phyloP scores from a whole-genome alignment of 2,329 filamentous ascomycete species.

The Plenodomus biglobosus region DNA sequence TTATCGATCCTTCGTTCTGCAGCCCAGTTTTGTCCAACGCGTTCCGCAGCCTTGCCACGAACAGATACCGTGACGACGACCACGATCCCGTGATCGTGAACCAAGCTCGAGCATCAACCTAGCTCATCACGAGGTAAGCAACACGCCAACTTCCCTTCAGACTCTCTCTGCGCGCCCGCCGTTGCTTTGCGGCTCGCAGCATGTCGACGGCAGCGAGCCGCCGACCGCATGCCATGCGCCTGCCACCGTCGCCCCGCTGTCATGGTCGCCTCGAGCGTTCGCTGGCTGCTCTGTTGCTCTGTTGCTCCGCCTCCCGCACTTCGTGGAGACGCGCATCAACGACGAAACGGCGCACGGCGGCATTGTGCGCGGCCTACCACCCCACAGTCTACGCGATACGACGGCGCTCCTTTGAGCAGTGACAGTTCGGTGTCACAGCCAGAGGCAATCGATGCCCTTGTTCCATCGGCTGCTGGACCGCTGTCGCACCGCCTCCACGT shows the following conservation, averaged over 20 bases:
- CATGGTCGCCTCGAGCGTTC: conserved; percentile 16
- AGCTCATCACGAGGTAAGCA: neutral
- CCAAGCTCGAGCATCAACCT: conserved; percentile 1
- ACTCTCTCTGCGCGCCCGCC: neutral
- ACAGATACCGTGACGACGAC: neutral
- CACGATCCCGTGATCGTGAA: neutral
- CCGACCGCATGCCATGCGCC: conserved; percentile 9
- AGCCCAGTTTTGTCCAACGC: neutral
- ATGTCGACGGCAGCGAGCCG: neutral
- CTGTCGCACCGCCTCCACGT: conserved; percentile 31
- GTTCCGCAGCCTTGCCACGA: neutral
- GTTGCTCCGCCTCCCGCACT: conserved; percentile 25
- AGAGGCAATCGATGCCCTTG: conserved; percentile 33
- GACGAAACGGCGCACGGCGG: conserved; percentile 35
- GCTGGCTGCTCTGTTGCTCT: conserved; percentile 21
- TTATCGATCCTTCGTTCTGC: neutral
- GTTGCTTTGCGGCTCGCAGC: neutral
- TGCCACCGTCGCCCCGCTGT: conserved; percentile 11
- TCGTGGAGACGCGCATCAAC: conserved; percentile 30
- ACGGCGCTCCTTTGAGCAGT: conserved; percentile 34
- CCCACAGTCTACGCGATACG: conserved; percentile 28
- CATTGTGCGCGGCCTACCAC: conserved; percentile 30
- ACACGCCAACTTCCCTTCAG: neutral
- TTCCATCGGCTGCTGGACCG: conserved; percentile 24
- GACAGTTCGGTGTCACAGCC: conserved; percentile 43